Percentiles rank a stretch among this genome's conserved stretches.
These are phyloP conservation scores for Fusarium sp. DNA, from an alignment of 2,329 filamentous ascomycete genomes.

Conservation along the genomic window DNA sequence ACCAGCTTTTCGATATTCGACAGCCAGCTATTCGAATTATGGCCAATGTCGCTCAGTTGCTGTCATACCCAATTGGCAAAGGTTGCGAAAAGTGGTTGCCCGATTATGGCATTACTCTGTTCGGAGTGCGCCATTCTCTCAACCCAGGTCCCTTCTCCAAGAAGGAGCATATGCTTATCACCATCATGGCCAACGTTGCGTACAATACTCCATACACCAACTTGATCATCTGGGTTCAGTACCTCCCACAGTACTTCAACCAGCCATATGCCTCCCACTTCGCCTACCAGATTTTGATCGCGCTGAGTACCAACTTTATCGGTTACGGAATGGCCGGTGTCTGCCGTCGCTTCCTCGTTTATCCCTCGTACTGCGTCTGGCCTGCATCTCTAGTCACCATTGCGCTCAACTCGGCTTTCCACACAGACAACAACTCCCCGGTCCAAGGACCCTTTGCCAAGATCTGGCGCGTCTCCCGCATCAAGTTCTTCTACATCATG, in stretches of 20 bases:
- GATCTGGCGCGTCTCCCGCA: constrained; percentile 60
- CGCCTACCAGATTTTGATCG: constrained; percentile 66
- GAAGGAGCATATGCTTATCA: constrained; percentile 72
- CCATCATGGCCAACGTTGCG: constrained; percentile 71
- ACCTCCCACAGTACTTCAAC: constrained; percentile 65
- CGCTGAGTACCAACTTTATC: constrained; percentile 67
- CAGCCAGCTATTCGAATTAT: constrained; percentile 66
- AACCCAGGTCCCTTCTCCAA: constrained; percentile 69
- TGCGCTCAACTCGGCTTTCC: constrained; percentile 65
- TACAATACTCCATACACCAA: constrained; percentile 66
- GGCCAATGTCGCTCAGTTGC: constrained; percentile 66
- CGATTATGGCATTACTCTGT: constrained; percentile 60
- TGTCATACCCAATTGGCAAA: constrained; percentile 67
- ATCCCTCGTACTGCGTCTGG: constrained; percentile 68
- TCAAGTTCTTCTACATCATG: constrained; percentile 63
- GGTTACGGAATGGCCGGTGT: constrained; percentile 71
- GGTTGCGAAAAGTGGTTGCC: constrained; percentile 63
- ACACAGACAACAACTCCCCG: constrained; percentile 56
- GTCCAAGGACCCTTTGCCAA: constrained; percentile 58
- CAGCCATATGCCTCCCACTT: constrained; percentile 64
- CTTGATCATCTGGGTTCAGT: constrained; percentile 67
- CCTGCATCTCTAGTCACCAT: constrained; percentile 67
- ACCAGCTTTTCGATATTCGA: constrained; percentile 69
- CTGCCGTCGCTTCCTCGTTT: constrained; percentile 65
- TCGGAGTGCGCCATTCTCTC: constrained; percentile 60